phyloP scores from a whole-genome alignment of 352 stramenopile genomes.

The Phytophthora kernoviae region DNA sequence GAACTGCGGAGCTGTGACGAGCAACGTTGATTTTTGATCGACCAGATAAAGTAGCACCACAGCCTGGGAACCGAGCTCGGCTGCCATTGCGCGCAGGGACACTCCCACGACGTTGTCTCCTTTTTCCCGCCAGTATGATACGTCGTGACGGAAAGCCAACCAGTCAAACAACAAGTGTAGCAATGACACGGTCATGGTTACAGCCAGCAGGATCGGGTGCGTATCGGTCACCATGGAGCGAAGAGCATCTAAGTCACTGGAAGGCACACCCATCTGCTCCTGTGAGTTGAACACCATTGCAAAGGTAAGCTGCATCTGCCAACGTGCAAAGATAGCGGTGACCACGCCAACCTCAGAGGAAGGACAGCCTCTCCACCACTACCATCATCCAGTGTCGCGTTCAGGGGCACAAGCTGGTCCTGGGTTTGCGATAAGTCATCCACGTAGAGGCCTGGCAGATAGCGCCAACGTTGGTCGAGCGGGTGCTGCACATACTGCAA shows the following conservation, averaged over 20 bases:
- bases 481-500: slow-evolving; percentile 63
- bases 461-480: slow-evolving; percentile 53
- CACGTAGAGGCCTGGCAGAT: slow-evolving; percentile 78
- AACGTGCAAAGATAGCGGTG: slow-evolving; percentile 80
- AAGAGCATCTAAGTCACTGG: slow-evolving; percentile 86
- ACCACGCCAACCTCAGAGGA: slow-evolving; percentile 73
- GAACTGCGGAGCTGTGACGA: slow-evolving; percentile 86
- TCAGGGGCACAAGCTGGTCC: slow-evolving; percentile 75
- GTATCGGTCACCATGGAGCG: slow-evolving; percentile 94
- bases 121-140: slow-evolving; percentile 95
- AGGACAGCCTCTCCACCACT: slow-evolving; percentile 21
- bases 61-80: slow-evolving; percentile 93
- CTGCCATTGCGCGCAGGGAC: slow-evolving; percentile 91
- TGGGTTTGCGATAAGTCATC: slow-evolving; percentile 75
- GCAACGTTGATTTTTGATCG: slow-evolving; percentile 93
- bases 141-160: slow-evolving; percentile 98
- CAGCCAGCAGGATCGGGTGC: slow-evolving; percentile 93
- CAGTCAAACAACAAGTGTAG: slow-evolving; percentile 98
- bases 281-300: slow-evolving; percentile 63
- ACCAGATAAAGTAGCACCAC: slow-evolving; percentile 96
- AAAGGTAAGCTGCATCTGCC: slow-evolving; percentile 82
- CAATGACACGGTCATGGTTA: slow-evolving; percentile 96
- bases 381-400: slow-evolving; percentile 47
- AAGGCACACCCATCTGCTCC: slow-evolving; percentile 63
- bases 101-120: slow-evolving; percentile 95